Evolutionary conservation across 306 rosid species (phyloP).

Genomic region (Dryas alaskensis): DNA sequence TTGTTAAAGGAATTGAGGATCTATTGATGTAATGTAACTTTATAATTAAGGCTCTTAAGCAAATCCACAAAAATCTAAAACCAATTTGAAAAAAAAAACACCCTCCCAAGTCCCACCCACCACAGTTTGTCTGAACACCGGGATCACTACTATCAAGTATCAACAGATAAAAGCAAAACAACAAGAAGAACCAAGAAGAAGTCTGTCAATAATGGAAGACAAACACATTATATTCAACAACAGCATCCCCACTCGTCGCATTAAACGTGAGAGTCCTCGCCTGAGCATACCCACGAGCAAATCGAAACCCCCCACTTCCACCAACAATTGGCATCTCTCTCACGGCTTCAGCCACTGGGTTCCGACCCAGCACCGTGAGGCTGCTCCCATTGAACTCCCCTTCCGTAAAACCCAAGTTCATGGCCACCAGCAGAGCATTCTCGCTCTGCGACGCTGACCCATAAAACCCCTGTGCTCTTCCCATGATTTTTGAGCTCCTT

Average conservation of each 20-base stretch:
- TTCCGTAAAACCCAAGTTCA: constrained; percentile 32
- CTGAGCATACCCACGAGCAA: constrained; percentile 53
- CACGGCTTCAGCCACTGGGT: constrained; percentile 1
- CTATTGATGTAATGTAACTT: no score
- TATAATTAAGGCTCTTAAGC: no score
- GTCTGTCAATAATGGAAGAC: constrained; percentile 38
- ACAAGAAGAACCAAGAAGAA: background rate
- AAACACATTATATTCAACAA: constrained; percentile 45
- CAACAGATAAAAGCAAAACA: background rate
- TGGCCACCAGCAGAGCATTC: constrained; percentile 29
- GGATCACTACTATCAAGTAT: no score
- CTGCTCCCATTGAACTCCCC: constrained; percentile 53
- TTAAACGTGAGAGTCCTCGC: constrained; percentile 32
- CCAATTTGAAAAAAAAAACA: no score
- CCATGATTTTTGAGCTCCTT: constrained; percentile 34
- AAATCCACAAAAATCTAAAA: no score
- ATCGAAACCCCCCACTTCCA: constrained; percentile 46
- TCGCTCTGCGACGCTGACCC: constrained; percentile 42
- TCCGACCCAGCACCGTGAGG: constrained; percentile 43
- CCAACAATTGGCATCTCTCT: constrained; percentile 59
- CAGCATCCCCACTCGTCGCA: constrained; percentile 28
- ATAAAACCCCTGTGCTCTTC: constrained; percentile 56
- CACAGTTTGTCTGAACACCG: background rate
- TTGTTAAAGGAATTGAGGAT: no score
- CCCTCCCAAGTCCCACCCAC: background rate